Percentiles rank a stretch among this genome's conserved stretches.
Evolutionary conservation across 2,329 filamentous ascomycete genomes (phyloP).

Genomic region (Chrysoporthe austroafricana): DNA sequence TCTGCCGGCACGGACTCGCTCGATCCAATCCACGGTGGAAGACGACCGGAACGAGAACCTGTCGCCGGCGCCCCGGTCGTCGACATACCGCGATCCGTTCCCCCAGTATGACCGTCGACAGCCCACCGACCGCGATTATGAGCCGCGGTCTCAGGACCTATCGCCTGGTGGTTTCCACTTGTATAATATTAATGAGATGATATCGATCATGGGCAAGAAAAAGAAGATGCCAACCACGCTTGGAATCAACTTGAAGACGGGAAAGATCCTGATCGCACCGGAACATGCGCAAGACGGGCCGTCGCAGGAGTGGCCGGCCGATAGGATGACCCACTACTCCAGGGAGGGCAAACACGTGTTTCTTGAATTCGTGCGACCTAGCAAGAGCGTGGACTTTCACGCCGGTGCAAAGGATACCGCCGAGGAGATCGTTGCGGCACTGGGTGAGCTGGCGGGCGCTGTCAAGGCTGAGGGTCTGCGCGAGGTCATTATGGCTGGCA

Average conservation of each 20-base stretch:
- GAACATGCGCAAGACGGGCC: constrained; percentile 83
- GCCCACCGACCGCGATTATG: constrained; percentile 34
- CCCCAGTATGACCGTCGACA: constrained; percentile 38
- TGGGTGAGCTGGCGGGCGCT: constrained; percentile 88
- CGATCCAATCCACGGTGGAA: constrained; percentile 39
- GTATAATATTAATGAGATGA: constrained; percentile 97
- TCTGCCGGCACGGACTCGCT: constrained; percentile 63
- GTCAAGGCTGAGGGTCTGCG: constrained; percentile 80
- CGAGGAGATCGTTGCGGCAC: constrained; percentile 83
- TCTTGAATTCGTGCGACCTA: constrained; percentile 86
- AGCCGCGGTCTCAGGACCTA: constrained; percentile 38
- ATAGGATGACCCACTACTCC: constrained; percentile 96
- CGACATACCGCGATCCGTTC: constrained; percentile 26
- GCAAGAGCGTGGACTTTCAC: constrained; percentile 95
- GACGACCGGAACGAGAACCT: constrained; percentile 36
- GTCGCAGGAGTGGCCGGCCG: constrained; percentile 89
- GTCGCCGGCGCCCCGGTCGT: constrained; percentile 41
- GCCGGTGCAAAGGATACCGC: constrained; percentile 97
- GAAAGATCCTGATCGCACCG: constrained; percentile 86
- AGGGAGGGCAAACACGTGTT: constrained; percentile 98
- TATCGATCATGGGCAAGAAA: constrained; percentile 93
- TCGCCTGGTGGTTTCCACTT: constrained; percentile 86
- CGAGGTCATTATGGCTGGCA: constrained; percentile 83
- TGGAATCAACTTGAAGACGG: constrained; percentile 88
- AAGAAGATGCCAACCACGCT: constrained; percentile 99